Evolutionary conservation across 345 rosid genomes (phyloP).

Genomic region (Pugionium cornutum): DNA sequence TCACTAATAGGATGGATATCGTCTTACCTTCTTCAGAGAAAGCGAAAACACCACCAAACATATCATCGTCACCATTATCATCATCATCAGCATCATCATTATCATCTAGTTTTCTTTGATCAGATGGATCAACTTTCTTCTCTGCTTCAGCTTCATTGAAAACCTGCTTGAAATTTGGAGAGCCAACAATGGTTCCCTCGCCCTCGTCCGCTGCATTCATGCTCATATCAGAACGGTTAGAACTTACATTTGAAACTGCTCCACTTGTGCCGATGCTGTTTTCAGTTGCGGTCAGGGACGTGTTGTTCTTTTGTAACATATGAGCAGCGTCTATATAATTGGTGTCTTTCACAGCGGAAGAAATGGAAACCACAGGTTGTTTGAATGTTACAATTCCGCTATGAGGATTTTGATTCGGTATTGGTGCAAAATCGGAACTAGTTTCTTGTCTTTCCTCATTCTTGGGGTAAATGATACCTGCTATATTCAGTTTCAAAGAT

Average conservation of each 20-base stretch:
- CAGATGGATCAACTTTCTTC: conserved; percentile 55
- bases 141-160: conserved; percentile 53
- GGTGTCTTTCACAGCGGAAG: conserved; percentile 44
- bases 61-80: conserved; percentile 62
- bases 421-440: conserved; percentile 45
- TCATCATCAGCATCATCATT: conserved; percentile 39
- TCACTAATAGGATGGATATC: neutral
- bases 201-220: conserved; percentile 55
- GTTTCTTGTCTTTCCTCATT: conserved; percentile 40
- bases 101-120: conserved; percentile 46
- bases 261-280: conserved; percentile 58
- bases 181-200: conserved; percentile 45
- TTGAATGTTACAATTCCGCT: conserved; percentile 46
- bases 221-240: conserved; percentile 66
- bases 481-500: conserved; percentile 18
- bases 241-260: conserved; percentile 53
- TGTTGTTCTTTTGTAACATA: conserved; percentile 44
- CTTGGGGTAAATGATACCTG: conserved; percentile 51
- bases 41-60: conserved; percentile 90
- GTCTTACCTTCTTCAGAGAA: conserved; percentile 90
- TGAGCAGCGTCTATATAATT: conserved; percentile 41
- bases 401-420: conserved; percentile 42
- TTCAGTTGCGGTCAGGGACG: conserved; percentile 50
- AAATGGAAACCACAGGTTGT: conserved; percentile 48
- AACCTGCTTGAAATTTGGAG: conserved; percentile 66